Base-by-base conservation (phyloP, 208 protist genomes). In the Acanthamoeba culbertsoni region DNA sequence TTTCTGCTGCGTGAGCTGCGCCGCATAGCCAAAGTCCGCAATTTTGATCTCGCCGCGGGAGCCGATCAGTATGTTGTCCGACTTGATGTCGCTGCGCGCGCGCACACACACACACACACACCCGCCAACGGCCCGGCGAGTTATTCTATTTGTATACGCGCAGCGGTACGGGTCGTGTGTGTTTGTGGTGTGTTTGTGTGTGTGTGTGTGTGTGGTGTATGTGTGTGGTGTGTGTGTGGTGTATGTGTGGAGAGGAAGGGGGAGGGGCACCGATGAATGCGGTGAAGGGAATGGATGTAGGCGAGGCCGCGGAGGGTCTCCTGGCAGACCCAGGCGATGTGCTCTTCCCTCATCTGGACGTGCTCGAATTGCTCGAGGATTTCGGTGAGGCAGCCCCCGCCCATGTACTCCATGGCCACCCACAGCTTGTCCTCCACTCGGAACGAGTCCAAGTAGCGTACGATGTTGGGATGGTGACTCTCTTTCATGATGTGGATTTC, bases 31-130 rank as follows among this genome's bases (percentile, higher is more conserved):
- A 68, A 97, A 97, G 88, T 97, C 96, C 4, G 96, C 73, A 1
- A 91, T 51, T 59, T 96, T 96, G 35, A 96, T 89, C 14, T 93
- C 89, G 59, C 95, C 95, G n/a, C 57, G 48, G 0, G 33, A 16
- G 16, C 57, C 68, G 55, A 97, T 62, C 5, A 97, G 68, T 12
- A 98, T 77, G 82, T 98, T 98, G 84, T 98, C 97, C 14, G 86
- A 93, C 65, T 98, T 98, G 26, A 98, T 97, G 88, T 98, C 97
- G 35, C 97, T 42, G 77, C 98, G 97, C 37, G 98, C 97, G 42
- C 95, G 33, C n/a, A n/a, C n/a, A n/a, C n/a, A n/a, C n/a, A n/a
- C n/a, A n/a, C n/a, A n/a, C n/a, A n/a, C n/a, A n/a, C n/a, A n/a
- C n/a, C n/a, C n/a, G n/a, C n/a, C n/a, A n/a, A n/a, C n/a, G n/a